phyloP scores from a whole-genome alignment of 495 filamentous ascomycete genomes.

The Massariosphaeria phaeospora region DNA sequence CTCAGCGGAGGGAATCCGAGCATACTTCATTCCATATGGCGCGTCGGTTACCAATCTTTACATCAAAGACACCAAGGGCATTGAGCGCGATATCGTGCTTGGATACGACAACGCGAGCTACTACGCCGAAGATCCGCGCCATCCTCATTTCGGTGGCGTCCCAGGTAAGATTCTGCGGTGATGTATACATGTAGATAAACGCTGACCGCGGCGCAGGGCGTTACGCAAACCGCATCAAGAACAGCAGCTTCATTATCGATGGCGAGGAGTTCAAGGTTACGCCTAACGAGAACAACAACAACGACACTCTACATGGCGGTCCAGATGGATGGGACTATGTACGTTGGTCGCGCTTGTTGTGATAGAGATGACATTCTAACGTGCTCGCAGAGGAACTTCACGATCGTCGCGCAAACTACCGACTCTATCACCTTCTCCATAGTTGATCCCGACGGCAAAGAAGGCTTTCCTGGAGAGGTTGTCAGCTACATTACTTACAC shows the following conservation, averaged over 20 bases:
- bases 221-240: conserved; percentile 85
- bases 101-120: conserved; percentile 74
- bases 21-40: conserved; percentile 72
- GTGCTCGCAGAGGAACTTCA: conserved; percentile 61
- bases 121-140: conserved; percentile 61
- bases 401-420: conserved; percentile 60
- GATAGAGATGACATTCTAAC: not conserved
- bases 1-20: conserved; percentile 63
- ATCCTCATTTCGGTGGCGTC: conserved; percentile 73
- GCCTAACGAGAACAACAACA: conserved; percentile 66
- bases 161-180: conserved; percentile 23
- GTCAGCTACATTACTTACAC: conserved; percentile 74
- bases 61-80: conserved; percentile 65
- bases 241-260: conserved; percentile 71
- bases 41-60: conserved; percentile 70
- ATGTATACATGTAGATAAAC: no score
- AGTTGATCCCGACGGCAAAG: conserved; percentile 60
- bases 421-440: conserved; percentile 75
- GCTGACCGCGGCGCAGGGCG: conserved; percentile 48
- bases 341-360: not conserved
- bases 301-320: conserved; percentile 78
- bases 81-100: conserved; percentile 59
- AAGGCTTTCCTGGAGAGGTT: conserved; percentile 78
- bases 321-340: conserved; percentile 65
- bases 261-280: conserved; percentile 58